Base-by-base conservation (phyloP, 345 rosid genomes). In the Citrus australasica region DNA sequence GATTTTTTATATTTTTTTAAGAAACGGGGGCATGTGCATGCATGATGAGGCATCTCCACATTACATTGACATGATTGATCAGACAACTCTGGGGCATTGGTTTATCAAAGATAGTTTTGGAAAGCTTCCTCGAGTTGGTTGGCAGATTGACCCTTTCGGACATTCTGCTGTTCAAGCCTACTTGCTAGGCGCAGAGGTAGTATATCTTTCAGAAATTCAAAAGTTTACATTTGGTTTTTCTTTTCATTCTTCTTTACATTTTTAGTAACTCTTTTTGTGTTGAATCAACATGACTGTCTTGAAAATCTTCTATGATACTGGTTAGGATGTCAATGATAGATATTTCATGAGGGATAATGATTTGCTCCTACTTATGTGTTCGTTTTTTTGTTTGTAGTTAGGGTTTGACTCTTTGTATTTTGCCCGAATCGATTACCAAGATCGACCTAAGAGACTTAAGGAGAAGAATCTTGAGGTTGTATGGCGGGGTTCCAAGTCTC, bases 71-170 rank as follows among this genome's bases (percentile, higher is more conserved):
- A 79, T 94, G 93, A 89, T 94, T 84, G 98, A 94, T 89, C 95
- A 94, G 89, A 94, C 98, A 38, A 94, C 98, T 64, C 83, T 94
- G 70, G 98, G 97, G 59, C 97, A 94, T 82, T 76, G 63, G 80
- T 94, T 88, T 79, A 92, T 94, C 85, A 94, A 90, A 87, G 82
- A 78, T 74, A 93, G 88, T 82, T 94, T 94, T 75, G 92, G 87
- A 80, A 91, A 90, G 86, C 80, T 87, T 81, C 98, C 98, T 13
- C 90, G 98, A 85, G 94, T 94, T n/a, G 98, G 98, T 81, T 94
- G 98, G 98, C 97, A 94, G 83, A 94, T 94, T 22, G 98, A 94
- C 76, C 97, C 98, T 69, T 94, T 94, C 70, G 97, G 98, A 58
- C 98, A 94, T 87, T 94, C 98, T 80, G 93, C 98, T 73, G 98